A percentile compares a stretch with the other conserved stretches of the same genome.
phyloP scores from a whole-genome alignment of 1,139 yeast genomes.

The Pichia sp. region DNA sequence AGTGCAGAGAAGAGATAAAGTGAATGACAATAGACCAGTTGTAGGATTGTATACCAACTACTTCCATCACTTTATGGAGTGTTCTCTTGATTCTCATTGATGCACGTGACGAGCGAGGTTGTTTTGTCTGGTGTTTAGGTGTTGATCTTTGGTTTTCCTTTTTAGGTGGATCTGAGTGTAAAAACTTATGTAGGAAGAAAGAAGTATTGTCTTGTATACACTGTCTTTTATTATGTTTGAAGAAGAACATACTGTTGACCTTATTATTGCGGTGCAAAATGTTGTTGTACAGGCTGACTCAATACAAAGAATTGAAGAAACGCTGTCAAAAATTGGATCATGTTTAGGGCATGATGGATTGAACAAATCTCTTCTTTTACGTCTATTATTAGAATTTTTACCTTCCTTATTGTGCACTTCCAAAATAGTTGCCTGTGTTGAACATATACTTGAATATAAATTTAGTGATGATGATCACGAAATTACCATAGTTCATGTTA shows the following conservation, averaged over 20 bases:
- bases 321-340: not conserved
- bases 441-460: not conserved
- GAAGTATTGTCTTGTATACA: no score
- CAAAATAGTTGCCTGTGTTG: not conserved
- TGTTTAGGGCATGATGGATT: not conserved
- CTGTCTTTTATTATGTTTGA: no score
- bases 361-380: not conserved
- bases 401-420: conserved; percentile 2
- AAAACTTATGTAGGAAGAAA: no score
- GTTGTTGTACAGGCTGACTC: not conserved
- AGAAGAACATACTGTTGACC: conserved; percentile 1
- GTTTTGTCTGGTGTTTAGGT: no score
- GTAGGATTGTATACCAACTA: conserved; percentile 22
- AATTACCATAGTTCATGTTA: not conserved
- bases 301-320: not conserved
- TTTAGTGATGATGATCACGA: not conserved
- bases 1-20: not conserved
- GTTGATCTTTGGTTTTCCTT: not conserved
- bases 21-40: conserved; percentile 3
- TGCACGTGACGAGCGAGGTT: not conserved
- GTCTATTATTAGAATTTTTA: conserved; percentile 4
- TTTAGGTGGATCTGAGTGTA: not conserved
- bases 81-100: conserved; percentile 7
- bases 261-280: conserved; percentile 5
- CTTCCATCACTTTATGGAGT: conserved; percentile 20